These are phyloP conservation scores for Chloris gayana DNA, from an alignment of 176 grass and related monocot species.

Conservation along the genomic window DNA sequence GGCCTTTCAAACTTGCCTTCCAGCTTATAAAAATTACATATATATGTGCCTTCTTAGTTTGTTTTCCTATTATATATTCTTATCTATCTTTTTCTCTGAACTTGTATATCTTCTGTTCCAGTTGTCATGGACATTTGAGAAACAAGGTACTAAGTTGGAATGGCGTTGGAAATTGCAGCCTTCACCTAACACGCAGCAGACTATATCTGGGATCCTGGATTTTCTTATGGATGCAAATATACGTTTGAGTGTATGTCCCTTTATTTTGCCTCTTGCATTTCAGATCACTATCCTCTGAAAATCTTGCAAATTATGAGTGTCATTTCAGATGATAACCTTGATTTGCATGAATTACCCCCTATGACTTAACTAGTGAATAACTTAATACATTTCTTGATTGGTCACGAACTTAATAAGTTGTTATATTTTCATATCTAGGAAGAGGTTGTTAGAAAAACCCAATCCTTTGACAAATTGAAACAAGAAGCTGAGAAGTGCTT, in stretches of 20 bases:
- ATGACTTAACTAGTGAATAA: not conserved
- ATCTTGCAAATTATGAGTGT: not conserved
- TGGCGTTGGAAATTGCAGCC: constrained; percentile 95
- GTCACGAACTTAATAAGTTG: not conserved
- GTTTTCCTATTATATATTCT: not conserved
- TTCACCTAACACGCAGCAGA: constrained; percentile 62
- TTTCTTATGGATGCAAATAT: constrained; percentile 98
- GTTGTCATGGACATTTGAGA: constrained; percentile 96
- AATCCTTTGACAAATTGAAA: constrained; percentile 75
- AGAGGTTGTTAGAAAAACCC: constrained; percentile 83
- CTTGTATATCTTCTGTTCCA: not conserved
- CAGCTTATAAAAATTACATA: not conserved
- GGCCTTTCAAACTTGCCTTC: not conserved
- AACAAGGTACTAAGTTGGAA: constrained; percentile 84
- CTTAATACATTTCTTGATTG: not conserved
- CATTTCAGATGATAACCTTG: not conserved
- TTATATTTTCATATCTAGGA: constrained; percentile 54
- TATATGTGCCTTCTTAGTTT: not conserved
- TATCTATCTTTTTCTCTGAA: not conserved
- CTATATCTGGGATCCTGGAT: constrained; percentile 70
- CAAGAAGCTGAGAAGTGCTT: constrained; percentile 88
- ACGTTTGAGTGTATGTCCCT: constrained; percentile 74
- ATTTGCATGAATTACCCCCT: constrained; percentile 5
- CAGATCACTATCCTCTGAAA: not conserved
- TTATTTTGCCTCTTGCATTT: constrained; percentile 6